Conservation (phyloP, 2,329 filamentous ascomycete species). For the Cordyceps farinosa region DNA sequence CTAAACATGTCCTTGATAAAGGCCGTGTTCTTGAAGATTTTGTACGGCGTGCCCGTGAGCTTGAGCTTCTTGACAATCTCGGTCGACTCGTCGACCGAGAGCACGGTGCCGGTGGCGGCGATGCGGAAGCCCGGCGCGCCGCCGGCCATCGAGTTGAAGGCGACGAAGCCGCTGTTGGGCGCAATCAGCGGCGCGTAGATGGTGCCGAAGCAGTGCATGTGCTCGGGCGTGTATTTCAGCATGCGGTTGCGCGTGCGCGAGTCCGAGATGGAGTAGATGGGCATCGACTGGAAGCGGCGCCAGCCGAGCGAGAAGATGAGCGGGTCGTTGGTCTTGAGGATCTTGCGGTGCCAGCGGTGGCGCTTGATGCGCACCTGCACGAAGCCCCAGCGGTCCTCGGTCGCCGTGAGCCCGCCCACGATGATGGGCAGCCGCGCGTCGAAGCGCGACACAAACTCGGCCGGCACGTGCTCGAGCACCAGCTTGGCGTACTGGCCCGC, state of each 20-base stretch:
- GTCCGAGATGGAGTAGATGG: constrained; percentile 93
- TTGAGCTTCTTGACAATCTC: constrained; percentile 99
- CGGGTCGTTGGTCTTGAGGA: constrained; percentile 95
- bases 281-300: constrained; percentile 89
- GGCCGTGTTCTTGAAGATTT: constrained; percentile 98
- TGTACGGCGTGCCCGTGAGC: constrained; percentile 87
- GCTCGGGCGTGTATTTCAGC: constrained; percentile 98
- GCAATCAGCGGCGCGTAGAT: constrained; percentile 94
- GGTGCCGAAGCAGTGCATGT: constrained; percentile 97
- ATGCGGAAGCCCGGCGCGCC: constrained; percentile 88
- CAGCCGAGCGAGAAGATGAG: constrained; percentile 96
- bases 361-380: constrained; percentile 95
- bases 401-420: constrained; percentile 85
- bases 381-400: constrained; percentile 93
- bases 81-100: constrained; percentile 90
- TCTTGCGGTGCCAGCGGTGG: constrained; percentile 98
- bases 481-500: constrained; percentile 93
- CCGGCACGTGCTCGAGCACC: constrained; percentile 82
- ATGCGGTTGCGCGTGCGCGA: constrained; percentile 91
- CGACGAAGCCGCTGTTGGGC: constrained; percentile 93
- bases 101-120: constrained; percentile 86
- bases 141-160: constrained; percentile 83
- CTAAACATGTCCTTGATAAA: constrained; percentile 99
- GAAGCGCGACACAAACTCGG: constrained; percentile 84
- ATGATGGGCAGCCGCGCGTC: constrained; percentile 78